A percentile compares a stretch with the other conserved stretches of the same genome.
These are phyloP conservation scores for Aphanomyces stellatus DNA, from an alignment of 352 stramenopile species.

Conservation along the genomic window DNA sequence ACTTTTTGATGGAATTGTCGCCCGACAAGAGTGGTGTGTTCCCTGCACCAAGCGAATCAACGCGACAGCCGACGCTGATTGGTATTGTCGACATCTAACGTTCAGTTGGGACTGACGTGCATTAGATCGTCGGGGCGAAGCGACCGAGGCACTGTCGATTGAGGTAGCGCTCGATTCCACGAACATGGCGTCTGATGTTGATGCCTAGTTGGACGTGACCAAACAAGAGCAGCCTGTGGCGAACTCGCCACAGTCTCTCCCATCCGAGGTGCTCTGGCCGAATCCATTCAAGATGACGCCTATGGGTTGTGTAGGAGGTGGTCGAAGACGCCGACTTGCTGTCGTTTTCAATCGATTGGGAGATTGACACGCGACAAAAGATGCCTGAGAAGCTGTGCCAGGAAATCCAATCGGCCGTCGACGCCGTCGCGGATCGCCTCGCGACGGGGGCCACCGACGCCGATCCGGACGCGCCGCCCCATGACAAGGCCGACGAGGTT, in stretches of 20 bases:
- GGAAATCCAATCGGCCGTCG: slow-evolving; percentile 15
- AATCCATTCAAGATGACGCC: no score
- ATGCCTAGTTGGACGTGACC: no score
- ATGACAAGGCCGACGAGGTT: neutral
- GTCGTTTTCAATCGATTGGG: neutral
- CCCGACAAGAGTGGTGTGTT: neutral
- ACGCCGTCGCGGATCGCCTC: neutral
- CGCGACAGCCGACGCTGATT: neutral
- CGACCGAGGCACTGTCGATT: no score
- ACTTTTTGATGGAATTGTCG: neutral
- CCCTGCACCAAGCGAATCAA: neutral
- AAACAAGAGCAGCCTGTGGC: no score
- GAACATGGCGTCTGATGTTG: no score
- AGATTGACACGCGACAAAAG: neutral
- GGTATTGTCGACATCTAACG: neutral
- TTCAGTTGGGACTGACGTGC: neutral
- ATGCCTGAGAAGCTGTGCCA: slow-evolving; percentile 9
- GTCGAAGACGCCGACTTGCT: neutral
- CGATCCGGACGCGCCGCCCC: neutral
- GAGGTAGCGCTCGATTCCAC: no score
- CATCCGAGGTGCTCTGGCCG: no score
- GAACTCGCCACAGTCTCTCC: no score
- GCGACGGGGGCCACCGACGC: neutral
- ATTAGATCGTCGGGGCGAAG: no score
- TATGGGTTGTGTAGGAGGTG: no score